Conservation (phyloP, 192 early-diverging fungal genomes). For the Coemansia sp. region DNA sequence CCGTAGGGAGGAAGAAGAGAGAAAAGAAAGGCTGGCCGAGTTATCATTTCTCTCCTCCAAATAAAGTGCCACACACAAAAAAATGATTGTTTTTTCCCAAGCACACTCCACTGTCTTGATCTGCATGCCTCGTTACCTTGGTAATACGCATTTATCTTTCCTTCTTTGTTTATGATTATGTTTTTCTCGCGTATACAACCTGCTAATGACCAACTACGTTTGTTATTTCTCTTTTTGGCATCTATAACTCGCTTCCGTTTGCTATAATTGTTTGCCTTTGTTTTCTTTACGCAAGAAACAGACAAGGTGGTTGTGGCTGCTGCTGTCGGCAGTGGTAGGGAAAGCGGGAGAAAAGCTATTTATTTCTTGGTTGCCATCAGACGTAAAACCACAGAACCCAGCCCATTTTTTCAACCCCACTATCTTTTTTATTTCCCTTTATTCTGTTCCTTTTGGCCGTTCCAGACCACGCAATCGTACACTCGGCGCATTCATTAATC, state of each 20-base stretch:
- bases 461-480: background rate
- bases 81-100: background rate
- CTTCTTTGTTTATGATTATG: background rate
- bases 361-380: no score
- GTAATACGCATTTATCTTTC: background rate
- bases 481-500: no score
- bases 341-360: no score
- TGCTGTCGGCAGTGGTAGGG: no score
- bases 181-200: background rate
- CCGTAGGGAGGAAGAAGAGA: no score
- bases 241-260: no score
- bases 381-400: background rate
- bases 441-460: background rate
- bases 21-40: background rate
- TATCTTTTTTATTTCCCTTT: background rate
- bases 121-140: conserved; percentile 8
- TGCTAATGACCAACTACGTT: no score
- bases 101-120: conserved; percentile 1
- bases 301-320: no score
- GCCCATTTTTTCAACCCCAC: background rate
- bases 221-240: no score
- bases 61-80: conserved; percentile 1
- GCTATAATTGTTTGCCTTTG: no score
- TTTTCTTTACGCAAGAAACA: no score
- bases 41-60: background rate